A percentile compares a stretch with the other conserved stretches of the same genome.
Conservation (phyloP, 2,329 filamentous ascomycete genomes). For the Nigrospora oryzae region DNA sequence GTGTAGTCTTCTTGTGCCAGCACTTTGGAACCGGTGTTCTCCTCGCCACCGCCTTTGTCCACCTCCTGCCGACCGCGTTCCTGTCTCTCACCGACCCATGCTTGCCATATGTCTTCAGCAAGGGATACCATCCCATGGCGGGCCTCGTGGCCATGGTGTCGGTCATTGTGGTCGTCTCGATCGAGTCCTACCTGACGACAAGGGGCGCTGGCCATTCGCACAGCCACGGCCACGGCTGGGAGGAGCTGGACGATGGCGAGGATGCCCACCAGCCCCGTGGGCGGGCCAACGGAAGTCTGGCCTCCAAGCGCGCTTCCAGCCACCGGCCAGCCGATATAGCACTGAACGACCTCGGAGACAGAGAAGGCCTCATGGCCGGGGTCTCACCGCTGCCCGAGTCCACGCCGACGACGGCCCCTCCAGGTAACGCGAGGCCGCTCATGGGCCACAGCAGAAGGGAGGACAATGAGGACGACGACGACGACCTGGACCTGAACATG, state of each 20-base stretch:
- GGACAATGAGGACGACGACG: conserved; percentile 39
- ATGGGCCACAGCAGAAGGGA: conserved; percentile 19
- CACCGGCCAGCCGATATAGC: conserved; percentile 40
- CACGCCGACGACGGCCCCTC: conserved; percentile 27
- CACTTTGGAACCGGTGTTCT: conserved; percentile 78
- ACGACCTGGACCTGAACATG: conserved; percentile 51
- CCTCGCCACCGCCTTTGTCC: conserved; percentile 80
- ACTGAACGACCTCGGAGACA: conserved; percentile 41
- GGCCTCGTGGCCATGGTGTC: conserved; percentile 76
- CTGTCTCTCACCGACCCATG: conserved; percentile 59
- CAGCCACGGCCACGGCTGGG: conserved; percentile 33
- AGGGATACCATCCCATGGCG: conserved; percentile 70
- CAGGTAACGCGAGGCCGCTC: conserved; percentile 9
- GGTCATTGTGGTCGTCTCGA: conserved; percentile 71
- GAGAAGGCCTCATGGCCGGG: conserved; percentile 48
- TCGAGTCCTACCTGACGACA: conserved; percentile 85
- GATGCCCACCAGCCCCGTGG: conserved; percentile 11
- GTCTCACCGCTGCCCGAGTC: conserved; percentile 50
- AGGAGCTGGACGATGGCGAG: conserved; percentile 30
- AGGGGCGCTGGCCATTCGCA: conserved; percentile 55
- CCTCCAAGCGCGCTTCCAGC: conserved; percentile 25
- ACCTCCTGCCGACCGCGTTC: conserved; percentile 63
- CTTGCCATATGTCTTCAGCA: conserved; percentile 70
- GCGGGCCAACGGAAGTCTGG: conserved; percentile 23
- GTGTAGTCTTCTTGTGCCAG: conserved; percentile 57